Evolutionary conservation across 441 rosid species (phyloP), one percentile per base, ranked within the genome.

Genomic region (Euphorbia celastroides): DNA sequence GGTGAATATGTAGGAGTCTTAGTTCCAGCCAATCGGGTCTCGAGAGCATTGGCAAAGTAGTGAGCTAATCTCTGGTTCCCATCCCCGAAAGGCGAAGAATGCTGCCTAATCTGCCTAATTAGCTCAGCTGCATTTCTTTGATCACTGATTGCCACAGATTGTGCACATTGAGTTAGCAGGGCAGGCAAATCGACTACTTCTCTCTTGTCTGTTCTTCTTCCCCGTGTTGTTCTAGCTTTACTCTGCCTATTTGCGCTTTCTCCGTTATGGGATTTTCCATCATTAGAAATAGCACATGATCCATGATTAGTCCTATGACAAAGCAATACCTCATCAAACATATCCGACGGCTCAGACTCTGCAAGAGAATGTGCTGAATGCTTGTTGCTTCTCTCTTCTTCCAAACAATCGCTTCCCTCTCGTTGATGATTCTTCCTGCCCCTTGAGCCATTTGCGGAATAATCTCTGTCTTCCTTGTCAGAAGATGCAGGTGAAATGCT

Each of bases 21-120:
- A 20, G 78, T 82, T 36, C 97, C 91, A 30, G 76, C 86, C 72
- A 93, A 61, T 50, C 98, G 88, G 28, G 96, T 92, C 74, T 93
- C 91, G 30, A 93, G 96, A 67, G 88, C 86, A 72, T 88, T 80
- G 5, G 90, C 91, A 50, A 90, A 90, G 61, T 67, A 74, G 59
- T 82, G 86, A 27, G 97, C 91, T 72, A 90, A 42, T 55, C 98
- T 86, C 84, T 88, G 96, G 79, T 86, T 78, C 2, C 94, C 97
- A 72, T 90, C 91, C 2, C 97, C 98, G 5, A 68, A 51, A 55
- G 85, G 77, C 5, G 90, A 87, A 77, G 97, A 81, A 68, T 90
- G 78, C 71, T 79, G 86, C 79, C 86, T 86, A 57, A 93, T 82
- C 72, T 83, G 80, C 78, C 73, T 83, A 55, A 93, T 70, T 46